Base-by-base conservation (phyloP, 805 yeast genomes). In the Priceomyces melissophilus region DNA sequence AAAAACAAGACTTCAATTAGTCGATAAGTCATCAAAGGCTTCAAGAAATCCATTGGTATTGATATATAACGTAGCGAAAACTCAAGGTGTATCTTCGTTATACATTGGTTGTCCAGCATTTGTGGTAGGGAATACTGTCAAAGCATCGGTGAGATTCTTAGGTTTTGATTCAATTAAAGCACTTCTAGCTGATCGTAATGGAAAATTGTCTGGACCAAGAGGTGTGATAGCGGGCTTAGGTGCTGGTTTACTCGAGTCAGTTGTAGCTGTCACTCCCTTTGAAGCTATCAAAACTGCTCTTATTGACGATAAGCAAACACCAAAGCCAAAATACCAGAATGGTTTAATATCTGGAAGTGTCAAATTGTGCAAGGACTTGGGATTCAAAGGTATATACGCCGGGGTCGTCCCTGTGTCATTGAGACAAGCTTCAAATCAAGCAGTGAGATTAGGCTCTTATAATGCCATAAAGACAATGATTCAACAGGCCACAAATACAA, bases 151-250 rank as follows among this genome's bases (percentile, higher is more conserved):
- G 2, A 75, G 99, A 48, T 91, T 91, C 63, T 71, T 91, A 11
- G 98, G 97, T 2, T 91, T 87, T 55, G 99, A 93, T 60, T 74
- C 84, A 12, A 85, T 93, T 61, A 90, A 89, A 60, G 74, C 79
- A 39, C 50, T 84, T 26, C 69, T 91, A 42, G 79, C 82, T 23
- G 98, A 93, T 61, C 80, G 81, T 51, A 77, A 86, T 47, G 98
- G 98, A 5, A 85, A 87, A 61, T 67, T 93, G 37, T 81, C 93
- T 28, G 96, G 96, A 3, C 82, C 93, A 6, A 66, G 96, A 55
- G 98, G 98, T 50, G 95, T 90, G 4, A 44, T 91, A 26, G 99
- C 99, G 1, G 99, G 99, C n/a, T 70, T 93, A 33, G 97, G 98
- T 36, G 99, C 99, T 2, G 99, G 99, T 29, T 76, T 90, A 34